phyloP scores from a whole-genome alignment of 768 basidiomycete species.

The Russula virescens region DNA sequence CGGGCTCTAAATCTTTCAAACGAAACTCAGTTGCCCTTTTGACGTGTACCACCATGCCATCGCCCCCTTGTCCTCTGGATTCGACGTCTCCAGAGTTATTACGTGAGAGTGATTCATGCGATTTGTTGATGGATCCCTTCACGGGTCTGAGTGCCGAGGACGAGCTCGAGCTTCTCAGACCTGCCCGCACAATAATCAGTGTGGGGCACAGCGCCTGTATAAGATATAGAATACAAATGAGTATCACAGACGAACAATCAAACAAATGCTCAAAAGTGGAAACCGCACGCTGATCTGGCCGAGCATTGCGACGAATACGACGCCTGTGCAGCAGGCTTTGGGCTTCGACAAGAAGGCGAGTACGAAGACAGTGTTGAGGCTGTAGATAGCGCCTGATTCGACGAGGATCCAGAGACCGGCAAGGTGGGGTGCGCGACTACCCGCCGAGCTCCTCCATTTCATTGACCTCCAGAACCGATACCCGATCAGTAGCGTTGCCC shows the following conservation, averaged over 20 bases:
- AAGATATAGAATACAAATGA: not conserved
- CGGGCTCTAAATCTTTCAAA: not conserved
- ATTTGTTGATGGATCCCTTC: not conserved
- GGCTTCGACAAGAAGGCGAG: constrained; percentile 11
- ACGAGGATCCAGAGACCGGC: constrained; percentile 15
- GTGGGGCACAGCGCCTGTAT: constrained; percentile 12
- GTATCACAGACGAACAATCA: not conserved
- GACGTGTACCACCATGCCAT: not conserved
- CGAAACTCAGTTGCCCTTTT: constrained; percentile 6
- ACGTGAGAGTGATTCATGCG: not conserved
- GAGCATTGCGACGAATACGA: not conserved
- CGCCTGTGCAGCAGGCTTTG: constrained; percentile 4
- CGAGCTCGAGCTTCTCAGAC: not conserved
- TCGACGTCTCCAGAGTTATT: not conserved
- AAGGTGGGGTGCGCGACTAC: not conserved
- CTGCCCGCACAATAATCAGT: constrained; percentile 9
- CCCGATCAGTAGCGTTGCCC: constrained; percentile 14
- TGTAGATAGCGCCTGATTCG: constrained; percentile 20
- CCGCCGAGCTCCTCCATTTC: not conserved
- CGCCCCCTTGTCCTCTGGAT: not conserved
- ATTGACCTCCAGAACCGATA: constrained; percentile 8
- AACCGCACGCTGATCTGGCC: constrained; percentile 20
- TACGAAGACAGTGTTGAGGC: not conserved
- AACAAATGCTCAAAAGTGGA: too few relatives aligned
- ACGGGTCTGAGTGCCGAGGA: not conserved